Base-by-base conservation (phyloP, 352 stramenopile species). In the Globisporangium mamillatum region DNA sequence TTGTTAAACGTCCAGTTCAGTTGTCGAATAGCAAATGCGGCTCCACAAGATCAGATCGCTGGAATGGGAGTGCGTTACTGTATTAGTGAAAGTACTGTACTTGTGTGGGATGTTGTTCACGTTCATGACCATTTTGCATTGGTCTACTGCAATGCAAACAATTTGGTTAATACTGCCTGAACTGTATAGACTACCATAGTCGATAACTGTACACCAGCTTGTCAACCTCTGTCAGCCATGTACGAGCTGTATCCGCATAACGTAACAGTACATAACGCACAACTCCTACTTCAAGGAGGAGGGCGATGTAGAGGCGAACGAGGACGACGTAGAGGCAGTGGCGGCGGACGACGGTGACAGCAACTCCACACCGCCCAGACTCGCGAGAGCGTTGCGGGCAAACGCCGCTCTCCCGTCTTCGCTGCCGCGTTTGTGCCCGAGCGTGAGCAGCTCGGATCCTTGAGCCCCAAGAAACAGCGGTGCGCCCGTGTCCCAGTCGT, bases 341-440 rank as follows among this genome's bases (percentile, higher is more conserved):
- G 63, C 18, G 10, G 7, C 9, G 4, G 64, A 41, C 18, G 20
- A 32, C 5, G n/a, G 24, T 3, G 64, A 41, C 38, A 53, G 22
- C 7, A 77, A 64, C 60, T 72, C 71, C 6, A 74, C 60, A 24
- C 68, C 71, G 16, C 71, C 71, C 10, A 77, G 60, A 32, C 62
- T 64, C 36, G 68, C 68, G 14, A 77, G 57, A 22, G 46, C 41
- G 6, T 60, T 46, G 38, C 41, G 63, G 41, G 20, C 20, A 52
- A 20, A 22, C 29, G 22, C n/a, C 38, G 12, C 38, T 46, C 38
- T 46, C 38, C 3, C 38, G 38, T 16, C 36, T 44, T 44, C 38
- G 4, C 38, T 14, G 7, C n/a, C 27, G 18, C 44, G 44, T 24
- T 24, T 24, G 27, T 46, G 8, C 7, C 29, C 55, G 8, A 52